Evolutionary conservation across 768 basidiomycete genomes (phyloP).

Genomic region (Botryobasidium botryosum): DNA sequence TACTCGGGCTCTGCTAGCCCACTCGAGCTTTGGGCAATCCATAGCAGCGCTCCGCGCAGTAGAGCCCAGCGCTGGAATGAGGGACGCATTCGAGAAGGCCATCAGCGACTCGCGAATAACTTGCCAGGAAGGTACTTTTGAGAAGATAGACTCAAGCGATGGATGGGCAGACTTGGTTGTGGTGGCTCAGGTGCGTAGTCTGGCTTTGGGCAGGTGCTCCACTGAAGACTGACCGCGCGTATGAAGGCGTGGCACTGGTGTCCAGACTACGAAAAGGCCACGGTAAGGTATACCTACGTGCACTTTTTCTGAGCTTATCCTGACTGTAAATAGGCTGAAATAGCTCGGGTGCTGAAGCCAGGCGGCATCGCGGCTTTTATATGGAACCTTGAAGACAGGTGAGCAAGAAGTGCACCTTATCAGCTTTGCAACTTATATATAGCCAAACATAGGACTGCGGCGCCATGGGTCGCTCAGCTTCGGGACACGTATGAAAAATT

Average conservation of each 20-base stretch:
- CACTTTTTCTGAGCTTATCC: no score
- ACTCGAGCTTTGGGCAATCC: constrained; percentile 34
- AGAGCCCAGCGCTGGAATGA: constrained; percentile 79
- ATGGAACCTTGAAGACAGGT: constrained; percentile 88
- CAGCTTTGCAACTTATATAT: not conserved
- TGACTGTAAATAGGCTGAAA: constrained; percentile 32
- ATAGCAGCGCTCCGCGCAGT: constrained; percentile 46
- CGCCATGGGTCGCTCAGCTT: constrained; percentile 56
- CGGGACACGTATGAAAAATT: constrained; percentile 51
- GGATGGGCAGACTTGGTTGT: constrained; percentile 65
- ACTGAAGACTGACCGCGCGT: constrained; percentile 5
- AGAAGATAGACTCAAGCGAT: constrained; percentile 38
- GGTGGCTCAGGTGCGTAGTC: constrained; percentile 46
- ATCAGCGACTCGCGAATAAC: constrained; percentile 33
- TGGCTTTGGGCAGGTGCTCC: not conserved
- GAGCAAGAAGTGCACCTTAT: constrained; percentile 8
- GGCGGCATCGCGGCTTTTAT: constrained; percentile 53
- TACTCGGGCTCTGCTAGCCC: constrained; percentile 58
- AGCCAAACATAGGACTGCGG: constrained; percentile 29
- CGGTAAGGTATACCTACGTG: constrained; percentile 20
- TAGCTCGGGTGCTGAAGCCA: constrained; percentile 65
- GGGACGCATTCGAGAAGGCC: constrained; percentile 44
- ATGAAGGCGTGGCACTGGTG: constrained; percentile 88
- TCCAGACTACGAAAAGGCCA: constrained; percentile 55
- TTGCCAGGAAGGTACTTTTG: constrained; percentile 52